These are phyloP conservation scores for Russula dissimulans DNA, from an alignment of 768 basidiomycete genomes.

Conservation along the genomic window DNA sequence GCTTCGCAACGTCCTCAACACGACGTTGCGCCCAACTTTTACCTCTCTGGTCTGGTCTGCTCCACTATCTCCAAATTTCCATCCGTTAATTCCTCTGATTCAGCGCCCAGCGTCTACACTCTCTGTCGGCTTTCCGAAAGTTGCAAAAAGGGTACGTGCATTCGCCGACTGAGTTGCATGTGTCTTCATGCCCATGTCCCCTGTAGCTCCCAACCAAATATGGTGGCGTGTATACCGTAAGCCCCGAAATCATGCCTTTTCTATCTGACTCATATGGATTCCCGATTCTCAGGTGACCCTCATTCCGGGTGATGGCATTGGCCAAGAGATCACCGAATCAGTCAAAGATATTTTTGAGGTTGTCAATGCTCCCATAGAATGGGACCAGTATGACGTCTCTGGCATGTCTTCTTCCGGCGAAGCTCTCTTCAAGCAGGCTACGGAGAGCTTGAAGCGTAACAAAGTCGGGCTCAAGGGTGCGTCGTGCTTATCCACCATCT, in stretches of 20 bases:
- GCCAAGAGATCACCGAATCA: slow-evolving; percentile 93
- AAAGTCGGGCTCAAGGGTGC: slow-evolving; percentile 95
- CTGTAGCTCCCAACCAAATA: slow-evolving; percentile 78
- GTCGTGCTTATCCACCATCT: slow-evolving; percentile 15
- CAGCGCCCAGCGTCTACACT: slow-evolving; percentile 70
- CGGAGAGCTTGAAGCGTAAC: slow-evolving; percentile 97
- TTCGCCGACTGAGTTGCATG: background rate
- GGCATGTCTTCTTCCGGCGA: slow-evolving; percentile 93
- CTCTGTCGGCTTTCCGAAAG: slow-evolving; percentile 69
- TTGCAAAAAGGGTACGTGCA: slow-evolving; percentile 54
- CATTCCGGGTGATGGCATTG: slow-evolving; percentile 97
- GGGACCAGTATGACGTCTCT: slow-evolving; percentile 97
- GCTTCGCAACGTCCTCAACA: slow-evolving; percentile 50
- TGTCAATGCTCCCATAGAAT: slow-evolving; percentile 96
- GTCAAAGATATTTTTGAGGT: slow-evolving; percentile 99
- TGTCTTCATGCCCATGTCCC: slow-evolving; percentile 8
- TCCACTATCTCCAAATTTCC: background rate
- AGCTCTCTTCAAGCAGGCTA: slow-evolving; percentile 91
- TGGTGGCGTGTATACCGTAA: slow-evolving; percentile 84
- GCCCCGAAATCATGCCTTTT: slow-evolving; percentile 22
- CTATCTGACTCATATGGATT: slow-evolving; percentile 19
- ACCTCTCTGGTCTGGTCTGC: slow-evolving; percentile 41
- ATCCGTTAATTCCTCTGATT: slow-evolving; percentile 6
- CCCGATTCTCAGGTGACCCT: slow-evolving; percentile 66
- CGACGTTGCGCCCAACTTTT: slow-evolving; percentile 44